A percentile compares a stretch with the other conserved stretches of the same genome.
phyloP scores from a whole-genome alignment of 2,329 filamentous ascomycete species.

The Fusarium sp. region DNA sequence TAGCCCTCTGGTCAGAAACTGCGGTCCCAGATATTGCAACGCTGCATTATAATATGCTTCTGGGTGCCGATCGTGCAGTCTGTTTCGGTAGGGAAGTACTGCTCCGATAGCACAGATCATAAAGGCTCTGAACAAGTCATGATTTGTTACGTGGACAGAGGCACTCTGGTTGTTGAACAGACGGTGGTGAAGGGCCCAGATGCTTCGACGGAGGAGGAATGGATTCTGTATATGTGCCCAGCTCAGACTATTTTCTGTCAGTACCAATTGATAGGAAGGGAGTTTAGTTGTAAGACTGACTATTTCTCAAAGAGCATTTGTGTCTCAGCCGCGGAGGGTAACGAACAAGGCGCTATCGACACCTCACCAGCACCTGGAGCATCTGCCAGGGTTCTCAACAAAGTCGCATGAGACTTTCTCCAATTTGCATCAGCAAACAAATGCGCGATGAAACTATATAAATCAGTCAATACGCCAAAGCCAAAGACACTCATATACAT shows the following conservation, averaged over 20 bases:
- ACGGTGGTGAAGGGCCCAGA: slow-evolving; percentile 23
- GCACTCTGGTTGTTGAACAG: background rate
- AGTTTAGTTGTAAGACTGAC: background rate
- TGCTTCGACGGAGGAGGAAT: slow-evolving; percentile 7
- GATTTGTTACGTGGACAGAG: accelerated
- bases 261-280: too few species aligned
- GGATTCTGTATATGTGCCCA: slow-evolving; percentile 30
- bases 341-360: slow-evolving; percentile 1
- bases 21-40: background rate
- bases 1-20: slow-evolving; percentile 16
- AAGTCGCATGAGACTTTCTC: slow-evolving; percentile 18
- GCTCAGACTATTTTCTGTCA: background rate
- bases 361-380: slow-evolving; percentile 1
- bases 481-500: too few species aligned
- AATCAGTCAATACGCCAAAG: accelerated
- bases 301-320: slow-evolving; percentile 22
- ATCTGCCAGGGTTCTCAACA: slow-evolving; percentile 16
- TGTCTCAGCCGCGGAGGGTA: slow-evolving; percentile 7
- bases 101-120: slow-evolving; percentile 34
- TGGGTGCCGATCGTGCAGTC: slow-evolving; percentile 17
- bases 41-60: slow-evolving; percentile 36
- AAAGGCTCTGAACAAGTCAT: slow-evolving; percentile 27
- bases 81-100: slow-evolving; percentile 21
- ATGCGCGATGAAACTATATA: slow-evolving; percentile 19
- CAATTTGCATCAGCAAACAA: slow-evolving; percentile 10